Evolutionary conservation across 2,329 filamentous ascomycete genomes (phyloP).

Genomic region (Alternaria gaisen): DNA sequence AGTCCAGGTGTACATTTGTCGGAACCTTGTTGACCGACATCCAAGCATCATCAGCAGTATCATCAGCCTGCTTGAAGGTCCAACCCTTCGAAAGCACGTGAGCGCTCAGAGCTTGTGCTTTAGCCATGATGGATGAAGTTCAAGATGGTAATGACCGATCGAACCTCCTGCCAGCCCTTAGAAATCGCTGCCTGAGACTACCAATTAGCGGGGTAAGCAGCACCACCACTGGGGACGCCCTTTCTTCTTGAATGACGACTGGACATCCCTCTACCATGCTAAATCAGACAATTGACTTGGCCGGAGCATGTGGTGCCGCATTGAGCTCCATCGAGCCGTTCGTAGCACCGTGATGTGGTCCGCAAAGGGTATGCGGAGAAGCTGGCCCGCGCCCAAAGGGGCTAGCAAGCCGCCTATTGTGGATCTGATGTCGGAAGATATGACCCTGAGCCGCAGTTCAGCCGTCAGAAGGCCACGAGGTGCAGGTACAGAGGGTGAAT

Average conservation of each 20-base stretch:
- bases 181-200: conserved; percentile 3
- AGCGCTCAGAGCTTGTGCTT: conserved; percentile 31
- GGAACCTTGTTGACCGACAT: conserved; percentile 56
- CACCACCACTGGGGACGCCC: conserved; percentile 10
- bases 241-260: conserved; percentile 17
- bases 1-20: conserved; percentile 59
- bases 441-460: conserved; percentile 25
- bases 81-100: conserved; percentile 53
- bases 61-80: conserved; percentile 57
- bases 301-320: conserved; percentile 39
- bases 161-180: conserved; percentile 10
- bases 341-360: conserved; percentile 31
- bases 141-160: conserved; percentile 2
- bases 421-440: conserved; percentile 30
- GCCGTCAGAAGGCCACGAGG: conserved; percentile 20
- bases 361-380: conserved; percentile 21
- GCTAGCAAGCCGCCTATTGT: conserved; percentile 22
- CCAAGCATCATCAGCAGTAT: conserved; percentile 53
- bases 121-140: conserved; percentile 33
- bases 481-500: conserved; percentile 20
- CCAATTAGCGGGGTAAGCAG: conserved; percentile 18
- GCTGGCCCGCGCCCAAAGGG: conserved; percentile 33
- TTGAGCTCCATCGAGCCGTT: conserved; percentile 38
- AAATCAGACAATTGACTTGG: conserved; percentile 33
- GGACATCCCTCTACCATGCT: conserved; percentile 27